Base-by-base conservation (phyloP, 345 rosid genomes). In the Arabis hirsuta region DNA sequence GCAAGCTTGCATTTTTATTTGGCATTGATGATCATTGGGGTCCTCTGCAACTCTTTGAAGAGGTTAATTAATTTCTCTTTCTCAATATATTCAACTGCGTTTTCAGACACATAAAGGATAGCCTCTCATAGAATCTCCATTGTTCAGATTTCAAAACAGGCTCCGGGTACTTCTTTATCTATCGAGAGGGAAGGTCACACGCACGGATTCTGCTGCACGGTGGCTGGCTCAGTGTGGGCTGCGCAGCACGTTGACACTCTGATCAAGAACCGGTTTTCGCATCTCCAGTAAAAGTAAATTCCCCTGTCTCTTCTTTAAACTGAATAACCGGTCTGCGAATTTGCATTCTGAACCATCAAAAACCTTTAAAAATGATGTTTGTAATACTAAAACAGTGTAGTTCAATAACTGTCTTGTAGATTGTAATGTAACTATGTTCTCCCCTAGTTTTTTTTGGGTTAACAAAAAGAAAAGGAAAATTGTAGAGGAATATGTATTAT, bases 1-100 rank as follows among this genome's bases (percentile, higher is more conserved):
- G 67, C 54, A 90, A 84, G 76, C 79, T 93, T 26, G 77, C 90
- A 55, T 86, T 88, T 78, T 74, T 93, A 79, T 93, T 78, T 70
- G 93, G 94, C 48, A 66, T 72, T 32, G 89, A 87, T 71, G 98
- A 88, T 79, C 96, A 90, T 69, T 93, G 97, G 97, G 97, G 93
- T 47, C 93, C 98, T 0, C 42, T 87, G 64, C 76, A 87, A 60
- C 81, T 88, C 85, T 82, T 82, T 46, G 88, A 88, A 74, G 92
- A 93, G 95, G 96, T 90, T 66, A 14, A 3, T 6, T 63, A 55
- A 57, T 44, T 57, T 64, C 11, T 31, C 22, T 36, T 45, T 43
- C 42, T 29, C 62, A 13, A 6, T 32, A 52, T 41, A 2, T 19
- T 36, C 38, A 13, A 50, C 12, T 26, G 36, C 51, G 55, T 55